Base-by-base conservation (phyloP, 2,329 filamentous ascomycete genomes). In the Penicillium sp. region DNA sequence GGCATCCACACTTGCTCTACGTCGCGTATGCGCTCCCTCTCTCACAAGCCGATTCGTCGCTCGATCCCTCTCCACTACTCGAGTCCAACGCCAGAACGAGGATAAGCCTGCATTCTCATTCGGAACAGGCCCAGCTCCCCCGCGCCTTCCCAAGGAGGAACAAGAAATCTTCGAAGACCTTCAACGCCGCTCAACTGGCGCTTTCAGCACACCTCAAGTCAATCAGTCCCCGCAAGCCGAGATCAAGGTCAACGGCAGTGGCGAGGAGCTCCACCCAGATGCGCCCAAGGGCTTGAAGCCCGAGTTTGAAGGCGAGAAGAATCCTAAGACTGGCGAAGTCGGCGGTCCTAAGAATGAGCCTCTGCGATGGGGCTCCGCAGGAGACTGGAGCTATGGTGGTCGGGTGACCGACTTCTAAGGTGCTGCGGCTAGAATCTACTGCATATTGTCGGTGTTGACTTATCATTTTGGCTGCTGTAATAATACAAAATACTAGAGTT, bases 311-410 rank as follows among this genome's bases (percentile, higher is more conserved):
- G 94, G 94, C 53, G 92, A 97, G 49, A 81, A 79, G 50, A 97
- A 99, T 72, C 94, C 94, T 2, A 88, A 87, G 79, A 99, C 94
- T 1, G 94, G 94, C 23, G 94, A 99, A 79, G 85, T 96, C 10
- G 94, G 94, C 6, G 94, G 94, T 1, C 94, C 94, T 6, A 99
- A 97, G 85, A 97, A 95, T 68, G 93, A 99, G 74, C 94, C 94
- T 47, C 68, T 97, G 69, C 78, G 92, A 64, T 96, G 93, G 93
- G 91, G 91, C 0, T 78, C 81, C 16, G 70, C 65, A 0, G 86
- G 89, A 1, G 86, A 89, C 70, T 99, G 92, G 88, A 96, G 90
- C 71, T 99, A 89, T 73, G 96, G 96, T 72, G 94, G 94, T 43
- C 80, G 93, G 58, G 92, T 95, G 49, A 97, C 93, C 23, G 94